Base-by-base conservation (phyloP, 2,329 filamentous ascomycete species). In the Myriangium duriaei region DNA sequence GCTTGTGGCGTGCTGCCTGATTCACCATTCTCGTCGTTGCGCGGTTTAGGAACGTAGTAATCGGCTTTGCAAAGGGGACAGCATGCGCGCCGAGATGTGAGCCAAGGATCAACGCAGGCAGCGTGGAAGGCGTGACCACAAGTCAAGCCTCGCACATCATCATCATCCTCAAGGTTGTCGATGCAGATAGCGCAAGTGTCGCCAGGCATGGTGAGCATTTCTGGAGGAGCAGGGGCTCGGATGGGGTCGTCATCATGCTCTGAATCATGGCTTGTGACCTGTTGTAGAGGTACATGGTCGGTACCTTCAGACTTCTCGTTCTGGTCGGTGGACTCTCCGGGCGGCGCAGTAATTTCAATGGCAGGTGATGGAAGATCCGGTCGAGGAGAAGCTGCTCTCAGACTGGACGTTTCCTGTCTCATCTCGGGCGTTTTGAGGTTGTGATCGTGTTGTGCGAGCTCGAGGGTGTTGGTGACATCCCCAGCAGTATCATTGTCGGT, bases 111-210 rank as follows among this genome's bases (percentile, higher is more conserved):
- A 34, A 98, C 75, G 55, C 91, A 98, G 28, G 81, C 83, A 35
- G 86, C 87, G 57, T 98, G 91, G 72, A 96, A 98, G 38, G 88
- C 87, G 59, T 98, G 91, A n/a, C 91, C 91, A 53, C 91, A 98
- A 3, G 84, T 86, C 44, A 98, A 65, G 2, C 91, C 91, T 49
- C 91, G 83, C 34, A 98, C 79, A 55, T 98, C 88, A 50, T 96
- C 91, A 45, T 95, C 84, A 45, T 96, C 85, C 57, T 98, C 91
- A 12, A 98, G 72, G 0, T 74, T 80, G 54, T 98, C 91, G 47
- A 98, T 80, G 59, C 91, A 98, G 51, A 98, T 96, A 35, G 91
- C 91, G 60, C 91, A 98, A 2, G 85, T 81, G 55, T 98, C 91
- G 30, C 88, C 91, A 1, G 85, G 82, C 37, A 80, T 79, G 16